Evolutionary conservation across 495 filamentous ascomycete species (phyloP), one percentile per base, ranked within the genome.

Genomic region (Aspergillus conjunctus): DNA sequence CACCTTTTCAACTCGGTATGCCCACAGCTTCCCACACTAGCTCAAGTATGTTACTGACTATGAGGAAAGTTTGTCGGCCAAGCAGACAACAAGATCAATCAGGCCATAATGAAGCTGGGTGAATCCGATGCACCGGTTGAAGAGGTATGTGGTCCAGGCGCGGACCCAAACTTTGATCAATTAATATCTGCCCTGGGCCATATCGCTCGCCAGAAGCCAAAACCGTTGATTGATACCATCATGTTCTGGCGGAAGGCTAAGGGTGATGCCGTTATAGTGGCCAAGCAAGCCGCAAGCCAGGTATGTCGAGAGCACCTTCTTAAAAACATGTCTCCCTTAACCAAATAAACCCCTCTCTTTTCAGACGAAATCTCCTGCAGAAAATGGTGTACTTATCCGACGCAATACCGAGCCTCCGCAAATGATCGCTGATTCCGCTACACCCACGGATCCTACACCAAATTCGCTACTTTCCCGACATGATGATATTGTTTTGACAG

Each of bases 231-330:
- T 64, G 93, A 98, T 73, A 91, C 91, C 10, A 89, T 98, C 62
- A 98, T 98, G 91, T 85, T 92, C 20, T 98, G 94, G 94, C 85
- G 95, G 43, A 97, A 97, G 72, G 87, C 83, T 43, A 97, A 96
- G 75, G 93, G 92, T 64, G 94, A 97, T 74, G 87, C 90, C 11
- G 91, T 92, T 30, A 85, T 82, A 51, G 70, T 72, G 18, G 83
- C 83, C 26, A 79, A 85, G 46, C 77, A 79, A 22, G 83, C 88
- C 66, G 77, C 90, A 37, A 87, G 86, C 54, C 86, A 88, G 67
- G 83, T 89, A 74, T 59, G 75, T 63, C 10, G 22, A 14, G 30
- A 50, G 18, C 18, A 22, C 14, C 43, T 43, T 37, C 18, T 26
- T 4, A 32, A 8, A 11, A 43, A 26, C 14, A 26, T 7, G 8